phyloP scores from a whole-genome alignment of 441 rosid genomes.

The Corymbia citriodora region DNA sequence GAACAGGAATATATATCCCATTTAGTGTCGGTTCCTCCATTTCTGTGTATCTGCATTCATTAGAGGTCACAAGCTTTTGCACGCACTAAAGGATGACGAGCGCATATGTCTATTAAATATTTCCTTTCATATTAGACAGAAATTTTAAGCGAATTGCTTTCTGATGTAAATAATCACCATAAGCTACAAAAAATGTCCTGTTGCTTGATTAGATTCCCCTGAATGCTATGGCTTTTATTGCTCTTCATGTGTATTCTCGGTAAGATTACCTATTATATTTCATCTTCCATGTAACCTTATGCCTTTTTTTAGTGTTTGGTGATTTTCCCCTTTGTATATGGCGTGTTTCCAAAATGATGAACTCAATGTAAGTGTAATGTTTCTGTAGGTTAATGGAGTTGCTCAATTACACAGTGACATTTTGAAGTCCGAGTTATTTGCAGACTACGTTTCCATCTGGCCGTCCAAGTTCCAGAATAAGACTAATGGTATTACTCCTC shows the following conservation, averaged over 20 bases:
- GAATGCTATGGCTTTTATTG: background rate
- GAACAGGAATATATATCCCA: background rate
- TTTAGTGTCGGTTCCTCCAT: background rate
- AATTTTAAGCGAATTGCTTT: background rate
- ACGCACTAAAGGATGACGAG: background rate
- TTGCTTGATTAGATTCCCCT: background rate
- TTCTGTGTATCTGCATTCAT: background rate
- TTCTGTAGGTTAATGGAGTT: constrained; percentile 90
- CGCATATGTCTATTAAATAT: background rate
- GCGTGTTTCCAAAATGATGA: background rate
- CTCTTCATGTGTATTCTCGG: background rate
- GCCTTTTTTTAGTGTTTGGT: background rate
- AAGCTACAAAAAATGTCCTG: background rate
- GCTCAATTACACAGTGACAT: constrained; percentile 98
- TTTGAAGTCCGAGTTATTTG: constrained; percentile 78
- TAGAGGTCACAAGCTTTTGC: background rate
- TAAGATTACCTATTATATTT: background rate
- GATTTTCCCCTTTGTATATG: background rate
- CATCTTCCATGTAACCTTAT: background rate
- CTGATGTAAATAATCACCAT: background rate
- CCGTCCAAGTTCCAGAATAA: constrained; percentile 94
- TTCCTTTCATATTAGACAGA: background rate
- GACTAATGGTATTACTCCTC: constrained; percentile 97
- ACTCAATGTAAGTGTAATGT: constrained; percentile 1
- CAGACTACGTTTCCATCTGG: constrained; percentile 94